phyloP scores from a whole-genome alignment of 257 asterid genomes.

The Solanum boliviense region DNA sequence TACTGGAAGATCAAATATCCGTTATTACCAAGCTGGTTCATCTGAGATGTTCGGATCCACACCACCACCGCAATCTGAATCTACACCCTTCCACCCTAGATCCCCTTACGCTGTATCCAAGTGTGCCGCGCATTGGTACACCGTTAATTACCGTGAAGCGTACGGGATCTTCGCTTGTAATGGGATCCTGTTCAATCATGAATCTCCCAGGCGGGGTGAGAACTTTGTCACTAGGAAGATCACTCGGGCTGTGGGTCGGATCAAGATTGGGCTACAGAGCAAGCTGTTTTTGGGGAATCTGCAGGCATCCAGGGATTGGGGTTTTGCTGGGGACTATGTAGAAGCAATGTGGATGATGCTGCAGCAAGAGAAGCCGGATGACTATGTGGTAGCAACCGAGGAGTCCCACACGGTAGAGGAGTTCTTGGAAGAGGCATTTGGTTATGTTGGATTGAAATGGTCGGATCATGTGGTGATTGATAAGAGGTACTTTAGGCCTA shows the following conservation, averaged over 20 bases:
- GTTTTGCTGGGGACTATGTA: conserved; percentile 90
- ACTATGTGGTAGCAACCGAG: conserved; percentile 93
- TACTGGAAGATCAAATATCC: conserved; percentile 62
- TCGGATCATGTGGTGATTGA: conserved; percentile 83
- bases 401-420: conserved; percentile 91
- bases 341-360: conserved; percentile 99
- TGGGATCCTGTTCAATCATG: conserved; percentile 91
- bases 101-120: conserved; percentile 93
- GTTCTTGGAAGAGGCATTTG: conserved; percentile 59
- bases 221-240: conserved; percentile 92
- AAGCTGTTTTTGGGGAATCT: conserved; percentile 75
- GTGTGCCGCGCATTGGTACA: conserved; percentile 94
- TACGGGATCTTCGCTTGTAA: conserved; percentile 83
- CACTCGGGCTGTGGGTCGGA: conserved; percentile 93
- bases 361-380: conserved; percentile 90
- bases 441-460: conserved; percentile 77
- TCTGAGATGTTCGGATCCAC: conserved; percentile 99
- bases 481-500: conserved; percentile 70
- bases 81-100: conserved; percentile 75
- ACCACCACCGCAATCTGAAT: conserved; percentile 82
- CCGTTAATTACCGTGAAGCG: conserved; percentile 91
- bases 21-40: conserved; percentile 89
- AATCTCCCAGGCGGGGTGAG: conserved; percentile 87
- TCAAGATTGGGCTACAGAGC: conserved; percentile 84
- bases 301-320: conserved; percentile 94